Base-by-base conservation (phyloP, 1,284 basidiomycete species). In the Ustilago trichophora region DNA sequence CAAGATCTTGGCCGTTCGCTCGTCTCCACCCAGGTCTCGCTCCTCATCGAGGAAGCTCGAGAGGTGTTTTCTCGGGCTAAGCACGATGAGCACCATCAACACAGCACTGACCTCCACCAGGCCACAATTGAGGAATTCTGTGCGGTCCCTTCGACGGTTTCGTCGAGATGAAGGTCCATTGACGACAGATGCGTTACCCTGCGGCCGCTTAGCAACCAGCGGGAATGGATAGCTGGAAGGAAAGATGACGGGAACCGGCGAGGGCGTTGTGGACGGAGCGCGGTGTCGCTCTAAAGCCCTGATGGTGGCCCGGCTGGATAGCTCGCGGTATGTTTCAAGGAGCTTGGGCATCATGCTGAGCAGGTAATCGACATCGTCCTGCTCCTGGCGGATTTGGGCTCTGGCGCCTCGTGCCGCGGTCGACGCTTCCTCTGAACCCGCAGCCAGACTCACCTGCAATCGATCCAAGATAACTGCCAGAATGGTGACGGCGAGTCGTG, bases 181-280 rank as follows among this genome's bases (percentile, higher is more conserved):
- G 60, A 38, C 53, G 34, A 44, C 57, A 13, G 72, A 41, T 42
- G 69, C 25, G 21, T 71, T 52, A 11, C 72, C 76, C 73, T 88
- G 84, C 40, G 91, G 87, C 51, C 88, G 82, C 35, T 88, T 86
- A 0, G 91, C 85, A 10, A 93, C 80, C 4, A 97, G 85, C 1
- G 92, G 89, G 82, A 97, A 94, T 0, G 94, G 95, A 78, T 97
- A 93, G 1, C 92, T 90, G 57, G 92, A 89, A 0, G 94, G 95
- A 83, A 97, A 97, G 2, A 91, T 89, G 50, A 92, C 88, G 0
- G 93, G 93, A 4, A 88, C 82, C 3, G 85, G 77, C 24, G 88
- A 84, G 41, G 89, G 87, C 21, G 86, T 83, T 0, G 89, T 87
- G 0, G 87, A 77, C 0, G 76, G 76, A n/a, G 75, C 46, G 37